Base-by-base conservation (phyloP, 2,329 filamentous ascomycete genomes). In the Simplicillium aogashimaense region DNA sequence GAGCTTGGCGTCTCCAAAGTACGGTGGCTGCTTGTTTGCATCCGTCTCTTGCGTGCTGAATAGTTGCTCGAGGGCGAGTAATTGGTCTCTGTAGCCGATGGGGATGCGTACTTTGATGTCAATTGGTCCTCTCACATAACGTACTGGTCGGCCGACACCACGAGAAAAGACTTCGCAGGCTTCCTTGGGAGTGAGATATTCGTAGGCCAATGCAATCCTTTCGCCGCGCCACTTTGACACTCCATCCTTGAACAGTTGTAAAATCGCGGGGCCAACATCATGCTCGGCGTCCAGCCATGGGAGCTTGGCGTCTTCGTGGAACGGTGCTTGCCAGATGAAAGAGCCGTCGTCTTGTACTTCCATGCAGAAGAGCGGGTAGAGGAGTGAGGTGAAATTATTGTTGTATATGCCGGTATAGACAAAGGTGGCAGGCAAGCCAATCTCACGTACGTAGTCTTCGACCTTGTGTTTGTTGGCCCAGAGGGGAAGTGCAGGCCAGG, bases 381-480 rank as follows among this genome's bases (percentile, higher is more conserved):
- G 80, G 28, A 95, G 72, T 36, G 86, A 92, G 25, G 90, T 97
- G 64, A 97, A 98, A 60, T 98, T 97, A 65, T 97, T 97, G 71
- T 97, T 95, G 70, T 97, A 98, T 53, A 95, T 95, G 44, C 90
- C 92, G 9, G 89, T 87, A 62, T 95, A 95, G 48, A 95, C 82
- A 60, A 95, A 97, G 0, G 90, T 97, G 1, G 89, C 81, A 0
- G 86, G 86, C 10, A 95, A 70, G 9, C 81, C 81, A 32, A 95
- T 76, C 56, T 87, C 77, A 43, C 86, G 79, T 38, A 95, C 76
- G 60, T 97, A 94, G 40, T 92, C 84, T 63, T 97, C 92, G 33
- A 97, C 83, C 37, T 85, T 81, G 61, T 94, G 88, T 63, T 98
- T 98, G 45, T 83, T 81, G 4, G 85, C 81, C 90, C 92, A 98